phyloP scores from a whole-genome alignment of 116 monocot genomes.

The Papilionanthe hybrid region DNA sequence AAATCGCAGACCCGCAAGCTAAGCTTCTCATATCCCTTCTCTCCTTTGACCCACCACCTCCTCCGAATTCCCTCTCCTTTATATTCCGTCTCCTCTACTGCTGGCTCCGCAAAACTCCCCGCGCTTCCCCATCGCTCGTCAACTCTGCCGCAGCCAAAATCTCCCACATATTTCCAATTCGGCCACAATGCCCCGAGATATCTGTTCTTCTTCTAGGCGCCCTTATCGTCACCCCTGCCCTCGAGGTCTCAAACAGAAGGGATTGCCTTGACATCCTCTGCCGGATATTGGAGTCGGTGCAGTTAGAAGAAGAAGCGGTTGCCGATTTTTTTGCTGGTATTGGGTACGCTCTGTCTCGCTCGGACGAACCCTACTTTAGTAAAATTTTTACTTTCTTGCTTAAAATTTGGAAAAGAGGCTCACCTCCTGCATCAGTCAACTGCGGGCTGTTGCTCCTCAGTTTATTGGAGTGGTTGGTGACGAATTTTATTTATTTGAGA shows the following conservation, averaged over 20 bases:
- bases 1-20: slow-evolving; percentile 60
- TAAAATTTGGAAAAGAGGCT: slow-evolving; percentile 21
- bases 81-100: slow-evolving; percentile 48
- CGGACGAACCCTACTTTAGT: slow-evolving; percentile 18
- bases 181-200: slow-evolving; percentile 13
- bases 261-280: slow-evolving; percentile 33
- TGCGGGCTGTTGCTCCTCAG: slow-evolving; percentile 64
- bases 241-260: slow-evolving; percentile 14
- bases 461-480: slow-evolving; percentile 68
- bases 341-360: slow-evolving; percentile 51
- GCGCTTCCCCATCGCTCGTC: slow-evolving; percentile 40
- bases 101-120: slow-evolving; percentile 47
- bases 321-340: slow-evolving; percentile 50
- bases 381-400: slow-evolving; percentile 31
- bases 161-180: neutral
- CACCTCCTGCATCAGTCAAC: slow-evolving; percentile 11
- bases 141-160: slow-evolving; percentile 19
- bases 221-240: slow-evolving; percentile 25
- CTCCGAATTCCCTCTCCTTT: slow-evolving; percentile 15
- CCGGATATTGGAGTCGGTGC: slow-evolving; percentile 14
- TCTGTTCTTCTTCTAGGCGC: slow-evolving; percentile 53
- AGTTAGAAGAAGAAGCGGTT: slow-evolving; percentile 9
- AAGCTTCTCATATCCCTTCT: slow-evolving; percentile 63
- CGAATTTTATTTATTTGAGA: slow-evolving; percentile 26
- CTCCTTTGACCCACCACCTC: slow-evolving; percentile 20